Evolutionary conservation across 768 basidiomycete genomes (phyloP).

Genomic region (Macrolepiota albuminosa): DNA sequence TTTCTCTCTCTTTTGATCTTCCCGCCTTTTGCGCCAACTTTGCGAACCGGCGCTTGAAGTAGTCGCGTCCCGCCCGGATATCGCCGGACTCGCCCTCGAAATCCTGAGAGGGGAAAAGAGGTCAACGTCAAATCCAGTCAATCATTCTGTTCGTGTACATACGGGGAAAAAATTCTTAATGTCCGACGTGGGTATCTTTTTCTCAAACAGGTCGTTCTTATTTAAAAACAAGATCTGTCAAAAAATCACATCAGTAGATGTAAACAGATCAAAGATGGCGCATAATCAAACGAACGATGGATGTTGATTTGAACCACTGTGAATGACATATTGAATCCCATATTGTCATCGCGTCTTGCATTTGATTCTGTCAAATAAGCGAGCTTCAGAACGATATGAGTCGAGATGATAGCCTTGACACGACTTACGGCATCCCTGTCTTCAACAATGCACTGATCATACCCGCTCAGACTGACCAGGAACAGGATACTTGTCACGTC

Average conservation of each 20-base stretch:
- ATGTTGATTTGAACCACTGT: constrained; percentile 94
- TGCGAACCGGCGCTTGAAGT: constrained; percentile 85
- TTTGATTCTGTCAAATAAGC: constrained; percentile 69
- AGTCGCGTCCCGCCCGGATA: constrained; percentile 74
- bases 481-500: constrained; percentile 93
- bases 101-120: constrained; percentile 43
- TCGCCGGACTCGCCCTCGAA: constrained; percentile 77
- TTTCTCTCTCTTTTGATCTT: constrained; percentile 80
- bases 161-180: constrained; percentile 91
- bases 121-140: neutral
- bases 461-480: constrained; percentile 86
- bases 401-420: neutral
- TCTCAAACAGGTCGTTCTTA: constrained; percentile 90
- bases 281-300: constrained; percentile 50
- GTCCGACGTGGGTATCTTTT: constrained; percentile 76
- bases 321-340: constrained; percentile 99
- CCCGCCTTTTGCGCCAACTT: constrained; percentile 82
- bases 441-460: constrained; percentile 91
- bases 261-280: neutral
- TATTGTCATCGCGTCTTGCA: constrained; percentile 98
- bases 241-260: neutral
- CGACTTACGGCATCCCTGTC: constrained; percentile 83
- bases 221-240: constrained; percentile 88
- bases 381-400: neutral
- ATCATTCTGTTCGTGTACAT: constrained; percentile 14